A percentile compares a stretch with the other conserved stretches of the same genome.
These are phyloP conservation scores for Bothriochloa decipiens DNA, from an alignment of 176 grass and related monocot genomes.

Conservation along the genomic window DNA sequence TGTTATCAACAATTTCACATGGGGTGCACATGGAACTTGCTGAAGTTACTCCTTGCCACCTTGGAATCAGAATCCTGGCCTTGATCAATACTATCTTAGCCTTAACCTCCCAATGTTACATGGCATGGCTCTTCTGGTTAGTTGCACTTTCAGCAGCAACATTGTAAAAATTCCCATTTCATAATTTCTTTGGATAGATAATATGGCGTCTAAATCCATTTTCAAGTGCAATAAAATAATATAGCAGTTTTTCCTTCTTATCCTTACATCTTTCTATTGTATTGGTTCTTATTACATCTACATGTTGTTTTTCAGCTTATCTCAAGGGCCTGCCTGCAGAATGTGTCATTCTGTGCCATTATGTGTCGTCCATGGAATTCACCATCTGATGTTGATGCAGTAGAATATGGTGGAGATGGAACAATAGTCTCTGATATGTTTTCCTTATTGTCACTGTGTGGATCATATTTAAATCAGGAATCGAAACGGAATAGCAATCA, in stretches of 20 bases:
- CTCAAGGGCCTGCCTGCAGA: slow-evolving; percentile 76
- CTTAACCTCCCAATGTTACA: background rate
- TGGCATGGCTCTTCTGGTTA: background rate
- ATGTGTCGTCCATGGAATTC: slow-evolving; percentile 61
- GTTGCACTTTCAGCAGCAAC: background rate
- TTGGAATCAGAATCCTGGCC: background rate
- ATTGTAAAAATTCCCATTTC: background rate
- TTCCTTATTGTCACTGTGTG: slow-evolving; percentile 74
- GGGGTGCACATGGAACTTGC: background rate
- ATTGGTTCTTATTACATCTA: too few relatives aligned
- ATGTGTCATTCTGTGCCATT: slow-evolving; percentile 59
- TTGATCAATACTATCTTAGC: background rate
- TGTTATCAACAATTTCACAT: background rate
- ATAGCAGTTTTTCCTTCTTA: too few relatives aligned
- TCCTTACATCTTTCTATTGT: too few relatives aligned
- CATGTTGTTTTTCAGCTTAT: slow-evolving; percentile 70
- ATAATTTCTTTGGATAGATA: background rate
- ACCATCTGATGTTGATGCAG: slow-evolving; percentile 47
- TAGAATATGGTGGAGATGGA: slow-evolving; percentile 74
- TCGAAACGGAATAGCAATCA: slow-evolving; percentile 68
- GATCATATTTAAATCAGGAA: slow-evolving; percentile 84
- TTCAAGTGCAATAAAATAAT: background rate
- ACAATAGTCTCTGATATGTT: slow-evolving; percentile 87
- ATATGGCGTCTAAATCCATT: background rate
- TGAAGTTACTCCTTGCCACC: background rate